A percentile compares a stretch with the other conserved stretches of the same genome.
These are phyloP conservation scores for Ogataea ramenticola DNA, from an alignment of 805 yeast species.

Conservation along the genomic window DNA sequence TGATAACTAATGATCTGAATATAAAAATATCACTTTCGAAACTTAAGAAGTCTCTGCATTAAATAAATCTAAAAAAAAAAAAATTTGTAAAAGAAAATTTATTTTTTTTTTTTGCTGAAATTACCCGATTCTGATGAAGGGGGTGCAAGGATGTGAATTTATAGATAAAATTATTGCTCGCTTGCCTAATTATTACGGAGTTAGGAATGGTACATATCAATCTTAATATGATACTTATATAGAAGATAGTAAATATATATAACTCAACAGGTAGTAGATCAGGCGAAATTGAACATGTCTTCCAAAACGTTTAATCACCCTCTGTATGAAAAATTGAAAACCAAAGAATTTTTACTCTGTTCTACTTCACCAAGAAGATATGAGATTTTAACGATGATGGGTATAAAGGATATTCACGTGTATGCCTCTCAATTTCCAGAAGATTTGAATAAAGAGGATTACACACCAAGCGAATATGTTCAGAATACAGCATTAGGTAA, in stretches of 20 bases:
- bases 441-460: conserved; percentile 49
- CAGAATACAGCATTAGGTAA: conserved; percentile 62
- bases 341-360: conserved; percentile 51
- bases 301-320: conserved; percentile 23
- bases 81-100: background rate
- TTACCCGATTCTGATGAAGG: too few relatives aligned
- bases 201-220: too few relatives aligned
- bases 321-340: conserved; percentile 18
- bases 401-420: conserved; percentile 37
- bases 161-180: too few relatives aligned
- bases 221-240: too few relatives aligned
- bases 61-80: background rate
- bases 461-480: conserved; percentile 57
- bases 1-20: too few relatives aligned
- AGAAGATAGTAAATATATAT: too few relatives aligned
- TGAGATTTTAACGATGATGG: conserved; percentile 61
- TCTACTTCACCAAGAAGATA: conserved; percentile 79
- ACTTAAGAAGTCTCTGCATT: too few relatives aligned
- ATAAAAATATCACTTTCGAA: too few relatives aligned
- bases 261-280: too few relatives aligned
- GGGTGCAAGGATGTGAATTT: too few relatives aligned
- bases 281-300: too few relatives aligned
- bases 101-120: background rate
- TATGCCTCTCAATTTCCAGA: conserved; percentile 71
- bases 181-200: too few relatives aligned